phyloP scores from a whole-genome alignment of 2,329 filamentous ascomycete genomes.

The Fusarium nygamai region DNA sequence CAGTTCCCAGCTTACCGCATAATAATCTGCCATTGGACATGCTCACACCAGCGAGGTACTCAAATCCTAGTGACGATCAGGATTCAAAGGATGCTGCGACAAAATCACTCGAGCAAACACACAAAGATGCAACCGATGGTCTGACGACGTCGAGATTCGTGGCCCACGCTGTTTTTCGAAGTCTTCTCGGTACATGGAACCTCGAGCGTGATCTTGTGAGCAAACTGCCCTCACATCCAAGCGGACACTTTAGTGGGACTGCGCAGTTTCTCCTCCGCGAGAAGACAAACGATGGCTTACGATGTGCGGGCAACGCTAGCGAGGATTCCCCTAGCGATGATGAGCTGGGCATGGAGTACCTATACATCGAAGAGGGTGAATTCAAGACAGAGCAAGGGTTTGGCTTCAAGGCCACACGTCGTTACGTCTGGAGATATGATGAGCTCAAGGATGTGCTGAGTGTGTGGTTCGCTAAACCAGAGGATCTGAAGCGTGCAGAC shows the following conservation, averaged over 20 bases:
- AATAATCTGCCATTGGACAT: slow-evolving; percentile 60
- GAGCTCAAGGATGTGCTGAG: slow-evolving; percentile 68
- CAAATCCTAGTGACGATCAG: slow-evolving; percentile 50
- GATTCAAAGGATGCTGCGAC: slow-evolving; percentile 52
- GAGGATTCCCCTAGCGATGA: slow-evolving; percentile 27
- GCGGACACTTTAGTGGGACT: slow-evolving; percentile 71
- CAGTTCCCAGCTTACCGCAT: slow-evolving; percentile 49
- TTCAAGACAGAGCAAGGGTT: slow-evolving; percentile 68
- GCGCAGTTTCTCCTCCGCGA: slow-evolving; percentile 71
- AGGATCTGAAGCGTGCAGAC: slow-evolving; percentile 70
- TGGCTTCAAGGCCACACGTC: slow-evolving; percentile 67
- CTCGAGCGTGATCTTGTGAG: slow-evolving; percentile 67
- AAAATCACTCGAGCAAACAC: slow-evolving; percentile 58
- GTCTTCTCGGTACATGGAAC: slow-evolving; percentile 75
- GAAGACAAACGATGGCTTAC: slow-evolving; percentile 64
- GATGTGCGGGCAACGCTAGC: slow-evolving; percentile 42
- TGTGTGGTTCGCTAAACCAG: slow-evolving; percentile 77
- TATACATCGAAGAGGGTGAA: slow-evolving; percentile 74
- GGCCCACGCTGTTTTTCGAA: slow-evolving; percentile 74
- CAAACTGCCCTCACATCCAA: slow-evolving; percentile 66
- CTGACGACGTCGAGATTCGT: slow-evolving; percentile 63
- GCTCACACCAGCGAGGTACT: slow-evolving; percentile 66
- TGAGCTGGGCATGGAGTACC: slow-evolving; percentile 65
- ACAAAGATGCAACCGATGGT: slow-evolving; percentile 53
- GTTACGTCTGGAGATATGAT: slow-evolving; percentile 79